Base-by-base conservation (phyloP, 495 filamentous ascomycete species). In the Aspergillus homomorphus region DNA sequence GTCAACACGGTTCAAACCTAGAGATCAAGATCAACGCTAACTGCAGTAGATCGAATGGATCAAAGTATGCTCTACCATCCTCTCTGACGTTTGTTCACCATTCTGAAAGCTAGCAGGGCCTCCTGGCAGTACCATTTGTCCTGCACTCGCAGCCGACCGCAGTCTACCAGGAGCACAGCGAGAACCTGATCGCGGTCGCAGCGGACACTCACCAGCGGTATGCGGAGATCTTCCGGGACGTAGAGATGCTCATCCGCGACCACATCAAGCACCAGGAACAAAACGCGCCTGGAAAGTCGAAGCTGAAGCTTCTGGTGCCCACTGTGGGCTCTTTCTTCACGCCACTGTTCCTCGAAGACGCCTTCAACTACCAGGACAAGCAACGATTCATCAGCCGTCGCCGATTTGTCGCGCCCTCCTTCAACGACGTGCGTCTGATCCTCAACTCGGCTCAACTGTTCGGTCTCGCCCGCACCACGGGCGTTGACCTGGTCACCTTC, bases 111-210 rank as follows among this genome's bases (percentile, higher is more conserved):
- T 86, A 77, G 68, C 82, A 95, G 78, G 94, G 92, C 28, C 81
- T 98, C 0, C 80, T 98, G 3, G 95, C 95, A 1, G 93, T 98
- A 0, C 95, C 95, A 0, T 99, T 99, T 68, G 93, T 99, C 51
- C 83, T 99, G 49, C 91, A 96, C 70, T 96, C 92, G 12, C 91
- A 97, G 70, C 95, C 95, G 7, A 93, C 90, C 0, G 89, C 89
- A 16, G 80, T 90, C 28, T 90, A 89, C 60, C 84, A 90, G 50
- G 73, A 76, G 50, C 66, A 75, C 38, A 69, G 73, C 54, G 70
- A 71, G 49, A 66, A 66, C 15, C 65, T 81, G 33, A 73, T 82
- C 22, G 77, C 79, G 23, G 80, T 80, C 61, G 79, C 81, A 38
- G 82, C 74, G 38, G 82, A 89, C 46, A 77, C 83, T 9, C 90